Evolutionary conservation across 169 alveolate species (phyloP).

Genomic region (Eimeria zaria): DNA sequence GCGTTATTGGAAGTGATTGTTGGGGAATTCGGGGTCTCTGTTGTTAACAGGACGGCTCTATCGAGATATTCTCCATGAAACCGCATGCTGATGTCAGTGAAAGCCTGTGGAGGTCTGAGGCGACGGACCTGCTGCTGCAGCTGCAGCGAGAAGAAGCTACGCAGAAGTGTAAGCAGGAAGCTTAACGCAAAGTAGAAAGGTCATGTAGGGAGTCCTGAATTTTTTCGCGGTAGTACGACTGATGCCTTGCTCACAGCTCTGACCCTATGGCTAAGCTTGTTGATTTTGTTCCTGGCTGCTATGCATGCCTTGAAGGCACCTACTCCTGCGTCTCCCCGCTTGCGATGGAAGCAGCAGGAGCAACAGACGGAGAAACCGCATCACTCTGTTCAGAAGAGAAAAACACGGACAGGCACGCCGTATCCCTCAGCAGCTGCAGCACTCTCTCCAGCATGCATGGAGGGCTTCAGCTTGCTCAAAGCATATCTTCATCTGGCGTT

Average conservation of each 20-base stretch:
- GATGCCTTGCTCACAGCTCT: background rate
- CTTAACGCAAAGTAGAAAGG: background rate
- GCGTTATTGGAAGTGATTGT: background rate
- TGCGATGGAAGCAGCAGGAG: conserved; percentile 3
- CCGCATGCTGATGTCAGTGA: conserved; percentile 36
- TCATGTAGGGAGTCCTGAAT: background rate
- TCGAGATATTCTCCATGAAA: conserved; percentile 48
- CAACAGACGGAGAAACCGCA: background rate
- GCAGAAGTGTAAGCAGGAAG: conserved; percentile 14
- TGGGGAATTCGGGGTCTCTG: background rate
- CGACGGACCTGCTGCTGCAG: background rate
- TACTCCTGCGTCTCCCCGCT: background rate
- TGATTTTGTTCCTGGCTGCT: background rate
- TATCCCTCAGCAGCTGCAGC: conserved; percentile 62
- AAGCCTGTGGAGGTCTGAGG: conserved; percentile 25
- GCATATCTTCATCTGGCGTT: conserved; percentile 8
- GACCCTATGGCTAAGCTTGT: background rate
- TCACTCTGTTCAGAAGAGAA: background rate
- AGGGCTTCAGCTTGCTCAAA: background rate
- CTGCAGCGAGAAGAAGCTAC: conserved; percentile 28
- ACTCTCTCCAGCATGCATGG: conserved; percentile 38
- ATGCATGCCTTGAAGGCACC: background rate
- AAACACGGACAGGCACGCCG: background rate
- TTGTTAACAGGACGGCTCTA: conserved; percentile 46
- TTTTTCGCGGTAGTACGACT: background rate